Evolutionary conservation across 352 stramenopile genomes (phyloP).

Genomic region (Globisporangium echinulatum): DNA sequence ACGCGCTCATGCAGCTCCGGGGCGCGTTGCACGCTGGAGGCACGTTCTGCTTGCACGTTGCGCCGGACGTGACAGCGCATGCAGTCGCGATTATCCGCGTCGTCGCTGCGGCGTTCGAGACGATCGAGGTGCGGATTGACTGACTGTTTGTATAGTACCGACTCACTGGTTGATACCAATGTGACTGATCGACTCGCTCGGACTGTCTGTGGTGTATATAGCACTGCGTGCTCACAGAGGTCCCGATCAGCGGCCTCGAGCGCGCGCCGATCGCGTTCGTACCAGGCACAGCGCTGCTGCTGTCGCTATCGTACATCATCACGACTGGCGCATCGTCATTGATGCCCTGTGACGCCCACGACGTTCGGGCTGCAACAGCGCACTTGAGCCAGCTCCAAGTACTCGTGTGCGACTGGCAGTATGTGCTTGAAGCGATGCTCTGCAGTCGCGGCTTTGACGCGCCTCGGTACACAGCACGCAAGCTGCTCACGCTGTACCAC

Average conservation of each 20-base stretch:
- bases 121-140: slow-evolving; percentile 18
- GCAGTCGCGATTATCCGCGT: slow-evolving; percentile 18
- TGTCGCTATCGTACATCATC: slow-evolving; percentile 6
- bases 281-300: slow-evolving; percentile 29
- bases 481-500: slow-evolving; percentile 19
- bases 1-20: slow-evolving; percentile 32
- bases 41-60: slow-evolving; percentile 25
- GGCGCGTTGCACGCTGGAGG: slow-evolving; percentile 36
- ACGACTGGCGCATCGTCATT: not conserved
- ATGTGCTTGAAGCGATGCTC: slow-evolving; percentile 29
- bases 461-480: slow-evolving; percentile 10
- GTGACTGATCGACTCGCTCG: not conserved
- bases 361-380: slow-evolving; percentile 14
- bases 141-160: too few species aligned
- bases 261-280: slow-evolving; percentile 24
- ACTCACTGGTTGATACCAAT: too few species aligned
- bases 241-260: slow-evolving; percentile 22
- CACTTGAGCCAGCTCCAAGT: slow-evolving; percentile 24
- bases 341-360: not conserved
- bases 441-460: slow-evolving; percentile 20
- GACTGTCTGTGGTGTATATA: not conserved
- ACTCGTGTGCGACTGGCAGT: slow-evolving; percentile 18
- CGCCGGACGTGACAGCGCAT: not conserved
- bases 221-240: slow-evolving; percentile 28
- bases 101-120: slow-evolving; percentile 17